Evolutionary conservation across 352 stramenopile genomes (phyloP).

Genomic region (Globisporangium ultimum): DNA sequence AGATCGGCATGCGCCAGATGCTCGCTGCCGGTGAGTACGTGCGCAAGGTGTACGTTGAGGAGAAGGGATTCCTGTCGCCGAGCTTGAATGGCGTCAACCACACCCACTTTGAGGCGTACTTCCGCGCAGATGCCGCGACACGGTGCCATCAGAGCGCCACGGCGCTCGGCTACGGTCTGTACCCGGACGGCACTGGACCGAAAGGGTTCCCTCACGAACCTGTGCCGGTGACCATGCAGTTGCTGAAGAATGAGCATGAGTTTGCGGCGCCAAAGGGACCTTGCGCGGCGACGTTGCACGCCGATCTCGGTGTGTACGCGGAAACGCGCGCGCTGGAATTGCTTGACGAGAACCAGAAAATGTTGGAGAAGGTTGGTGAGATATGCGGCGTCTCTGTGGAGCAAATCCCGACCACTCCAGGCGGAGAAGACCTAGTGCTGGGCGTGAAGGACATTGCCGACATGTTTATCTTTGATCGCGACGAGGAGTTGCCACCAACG

Average conservation of each 20-base stretch:
- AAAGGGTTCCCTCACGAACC: conserved; percentile 60
- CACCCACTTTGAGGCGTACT: conserved; percentile 84
- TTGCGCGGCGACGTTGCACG: conserved; percentile 43
- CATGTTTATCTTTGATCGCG: conserved; percentile 80
- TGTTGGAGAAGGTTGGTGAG: conserved; percentile 48
- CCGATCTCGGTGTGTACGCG: conserved; percentile 59
- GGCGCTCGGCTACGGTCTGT: conserved; percentile 71
- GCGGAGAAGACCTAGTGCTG: conserved; percentile 70
- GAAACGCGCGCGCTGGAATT: conserved; percentile 49
- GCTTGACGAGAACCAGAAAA: conserved; percentile 49
- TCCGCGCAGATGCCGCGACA: conserved; percentile 74
- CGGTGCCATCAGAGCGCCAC: conserved; percentile 79
- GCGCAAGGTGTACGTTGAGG: conserved; percentile 62
- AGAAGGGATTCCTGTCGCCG: conserved; percentile 62
- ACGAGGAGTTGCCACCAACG: conserved; percentile 52
- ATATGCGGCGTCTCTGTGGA: conserved; percentile 59
- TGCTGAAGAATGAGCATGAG: conserved; percentile 79
- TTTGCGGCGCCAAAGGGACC: conserved; percentile 82
- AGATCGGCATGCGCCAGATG: conserved; percentile 80
- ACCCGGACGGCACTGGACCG: conserved; percentile 75
- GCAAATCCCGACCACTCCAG: conserved; percentile 48
- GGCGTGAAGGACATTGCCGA: conserved; percentile 82
- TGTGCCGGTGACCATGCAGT: conserved; percentile 83
- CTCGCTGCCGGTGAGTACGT: conserved; percentile 64
- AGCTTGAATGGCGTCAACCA: conserved; percentile 71